Base-by-base conservation (phyloP, 768 basidiomycete genomes). In the Leccinum longicurvipes region DNA sequence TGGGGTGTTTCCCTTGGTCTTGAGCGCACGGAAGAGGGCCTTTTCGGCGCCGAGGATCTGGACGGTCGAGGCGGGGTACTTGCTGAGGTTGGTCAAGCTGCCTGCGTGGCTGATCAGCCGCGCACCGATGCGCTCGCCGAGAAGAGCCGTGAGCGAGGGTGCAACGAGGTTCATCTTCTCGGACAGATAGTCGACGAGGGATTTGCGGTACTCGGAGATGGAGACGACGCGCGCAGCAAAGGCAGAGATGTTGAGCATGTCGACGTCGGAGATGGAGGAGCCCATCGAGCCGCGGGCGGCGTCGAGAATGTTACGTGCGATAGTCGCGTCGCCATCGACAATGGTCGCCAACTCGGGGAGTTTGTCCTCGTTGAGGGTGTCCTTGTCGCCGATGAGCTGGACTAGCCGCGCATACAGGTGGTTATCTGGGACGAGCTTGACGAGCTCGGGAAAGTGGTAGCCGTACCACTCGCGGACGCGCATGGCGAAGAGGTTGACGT, bases 121-220 rank as follows among this genome's bases (percentile, higher is more conserved):
- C 11, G 94, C 94, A 45, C 92, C 91, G 60, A 97, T 92, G 47
- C 93, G 84, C 74, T 97, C 93, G 29, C 93, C 93, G 3, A 96
- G 82, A 54, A 96, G 78, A 15, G 92, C 91, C 0, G 93, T 93
- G 68, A 97, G 73, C 68, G 88, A 96, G 1, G 96, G 96, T 11
- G 96, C 96, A 53, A 98, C 95, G 27, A 86, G 82, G 76, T 96
- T 93, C 96, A 98, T 98, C 78, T 98, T 98, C 76, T 98, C 96
- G 31, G 89, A 73, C 17, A 98, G 77, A 70, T 98, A 98, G 29
- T 83, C 78, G 48, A 93, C 79, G 55, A 98, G 80, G 21, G 86
- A 89, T 77, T 93, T 93, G 68, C 96, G 86, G 79, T 98, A 98
- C 59, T 95, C 93, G 34, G 91, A 85, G 47, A 98, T 83, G 58